A percentile compares a stretch with the other conserved stretches of the same genome.
Evolutionary conservation across 495 filamentous ascomycete species (phyloP).

Genomic region (Aspergillus incahuasiensis): DNA sequence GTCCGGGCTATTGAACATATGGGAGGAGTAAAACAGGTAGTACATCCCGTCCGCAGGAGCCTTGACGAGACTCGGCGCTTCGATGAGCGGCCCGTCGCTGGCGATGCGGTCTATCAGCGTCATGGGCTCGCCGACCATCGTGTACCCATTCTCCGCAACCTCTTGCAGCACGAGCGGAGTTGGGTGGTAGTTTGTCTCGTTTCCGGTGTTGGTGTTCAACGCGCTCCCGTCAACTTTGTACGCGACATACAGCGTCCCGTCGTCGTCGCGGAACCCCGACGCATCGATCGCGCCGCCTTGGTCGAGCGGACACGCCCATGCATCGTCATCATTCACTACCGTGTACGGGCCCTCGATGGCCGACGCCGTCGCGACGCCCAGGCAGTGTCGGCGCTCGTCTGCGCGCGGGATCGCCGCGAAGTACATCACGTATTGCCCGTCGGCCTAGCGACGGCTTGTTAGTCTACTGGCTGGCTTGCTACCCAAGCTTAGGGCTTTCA

Average conservation of each 20-base stretch:
- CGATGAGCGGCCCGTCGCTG: constrained; percentile 55
- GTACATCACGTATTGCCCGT: constrained; percentile 55
- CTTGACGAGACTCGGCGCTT: constrained; percentile 54
- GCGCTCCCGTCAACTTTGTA: constrained; percentile 59
- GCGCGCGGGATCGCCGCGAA: constrained; percentile 46
- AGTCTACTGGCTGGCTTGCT: no score
- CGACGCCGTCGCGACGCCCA: constrained; percentile 47
- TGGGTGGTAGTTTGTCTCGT: constrained; percentile 45
- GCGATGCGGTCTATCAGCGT: constrained; percentile 52
- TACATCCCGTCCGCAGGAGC: constrained; percentile 45
- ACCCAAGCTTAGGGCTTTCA: no score
- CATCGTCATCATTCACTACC: constrained; percentile 24
- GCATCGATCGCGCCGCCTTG: constrained; percentile 58
- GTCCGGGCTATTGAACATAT: constrained; percentile 46
- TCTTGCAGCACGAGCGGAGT: constrained; percentile 61
- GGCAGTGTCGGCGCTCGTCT: constrained; percentile 44
- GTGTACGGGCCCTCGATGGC: constrained; percentile 48
- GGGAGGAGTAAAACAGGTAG: constrained; percentile 58
- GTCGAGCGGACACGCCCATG: constrained; percentile 47
- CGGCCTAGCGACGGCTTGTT: constrained; percentile 23
- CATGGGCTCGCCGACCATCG: constrained; percentile 43
- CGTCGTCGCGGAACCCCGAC: constrained; percentile 46
- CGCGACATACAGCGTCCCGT: constrained; percentile 51
- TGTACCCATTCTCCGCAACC: constrained; percentile 47
- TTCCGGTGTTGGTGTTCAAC: constrained; percentile 34